These are phyloP conservation scores for Backusella parvicylindrica DNA, from an alignment of 192 early-diverging fungal genomes.

Conservation along the genomic window DNA sequence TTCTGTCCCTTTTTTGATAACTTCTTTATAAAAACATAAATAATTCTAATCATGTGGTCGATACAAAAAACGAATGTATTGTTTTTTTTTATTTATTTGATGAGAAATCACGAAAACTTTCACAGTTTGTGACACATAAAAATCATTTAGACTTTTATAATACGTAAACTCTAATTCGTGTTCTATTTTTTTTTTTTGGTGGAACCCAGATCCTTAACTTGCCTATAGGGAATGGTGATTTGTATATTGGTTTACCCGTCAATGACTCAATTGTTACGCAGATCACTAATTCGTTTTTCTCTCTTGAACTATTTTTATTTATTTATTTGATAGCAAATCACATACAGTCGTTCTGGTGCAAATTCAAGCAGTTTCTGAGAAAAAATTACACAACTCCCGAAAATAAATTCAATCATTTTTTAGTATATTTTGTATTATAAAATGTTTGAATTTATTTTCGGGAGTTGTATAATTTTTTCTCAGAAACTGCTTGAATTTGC, in stretches of 20 bases:
- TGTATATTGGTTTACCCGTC: not conserved
- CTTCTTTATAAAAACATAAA: not conserved
- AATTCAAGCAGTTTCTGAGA: too few relatives aligned
- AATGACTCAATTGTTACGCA: not conserved
- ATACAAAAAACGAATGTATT: not conserved
- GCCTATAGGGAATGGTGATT: not conserved
- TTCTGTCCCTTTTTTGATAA: not conserved
- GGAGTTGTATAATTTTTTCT: too few relatives aligned
- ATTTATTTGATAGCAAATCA: not conserved
- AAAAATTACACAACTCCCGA: too few relatives aligned
- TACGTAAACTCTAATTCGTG: not conserved
- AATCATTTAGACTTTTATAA: not conserved
- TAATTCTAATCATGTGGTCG: not conserved
- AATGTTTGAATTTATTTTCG: too few relatives aligned
- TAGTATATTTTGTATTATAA: too few relatives aligned
- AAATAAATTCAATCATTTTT: too few relatives aligned
- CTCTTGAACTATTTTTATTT: not conserved
- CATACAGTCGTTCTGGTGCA: too few relatives aligned
- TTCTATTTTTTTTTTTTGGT: not conserved
- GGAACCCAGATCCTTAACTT: not conserved
- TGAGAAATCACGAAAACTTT: not conserved
- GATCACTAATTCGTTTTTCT: not conserved
- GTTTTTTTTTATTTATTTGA: not conserved
- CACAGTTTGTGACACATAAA: not conserved
- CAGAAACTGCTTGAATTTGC: too few relatives aligned